phyloP scores from a whole-genome alignment of 2,329 filamentous ascomycete species.

The Talaromyces sp. region DNA sequence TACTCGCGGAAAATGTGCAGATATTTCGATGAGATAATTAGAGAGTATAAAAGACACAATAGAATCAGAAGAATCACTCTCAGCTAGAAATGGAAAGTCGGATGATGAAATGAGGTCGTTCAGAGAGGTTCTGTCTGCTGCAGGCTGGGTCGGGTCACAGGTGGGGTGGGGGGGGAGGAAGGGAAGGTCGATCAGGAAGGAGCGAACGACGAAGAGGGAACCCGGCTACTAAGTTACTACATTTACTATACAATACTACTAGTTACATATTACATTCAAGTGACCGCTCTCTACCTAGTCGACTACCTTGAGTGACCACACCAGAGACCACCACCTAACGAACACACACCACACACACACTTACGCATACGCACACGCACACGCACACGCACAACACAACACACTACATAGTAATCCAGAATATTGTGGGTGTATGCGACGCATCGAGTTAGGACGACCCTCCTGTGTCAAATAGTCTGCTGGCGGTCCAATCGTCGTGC shows the following conservation, averaged over 20 bases:
- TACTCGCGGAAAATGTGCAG: neutral
- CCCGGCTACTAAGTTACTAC: neutral
- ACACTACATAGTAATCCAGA: too few species aligned
- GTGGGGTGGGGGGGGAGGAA: neutral
- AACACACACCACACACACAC: neutral
- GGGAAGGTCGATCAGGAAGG: neutral
- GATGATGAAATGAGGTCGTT: neutral
- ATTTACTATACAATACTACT: neutral
- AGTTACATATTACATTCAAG: too few species aligned
- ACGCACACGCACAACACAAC: neutral
- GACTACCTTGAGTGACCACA: too few species aligned
- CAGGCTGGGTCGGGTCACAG: neutral
- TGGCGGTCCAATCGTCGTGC: neutral
- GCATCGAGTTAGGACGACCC: constrained; percentile 7
- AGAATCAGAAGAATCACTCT: neutral
- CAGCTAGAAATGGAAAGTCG: neutral
- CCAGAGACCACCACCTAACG: neutral
- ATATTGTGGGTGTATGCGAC: neutral
- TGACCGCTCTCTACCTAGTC: too few species aligned
- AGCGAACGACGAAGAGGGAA: neutral
- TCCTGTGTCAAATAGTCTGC: constrained; percentile 1
- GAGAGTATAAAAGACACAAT: too few species aligned
- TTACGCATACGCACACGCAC: neutral
- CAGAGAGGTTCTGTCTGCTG: neutral
- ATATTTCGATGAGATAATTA: neutral